Base-by-base conservation (phyloP, 495 filamentous ascomycete genomes). In the Penicillium robsamsonii region DNA sequence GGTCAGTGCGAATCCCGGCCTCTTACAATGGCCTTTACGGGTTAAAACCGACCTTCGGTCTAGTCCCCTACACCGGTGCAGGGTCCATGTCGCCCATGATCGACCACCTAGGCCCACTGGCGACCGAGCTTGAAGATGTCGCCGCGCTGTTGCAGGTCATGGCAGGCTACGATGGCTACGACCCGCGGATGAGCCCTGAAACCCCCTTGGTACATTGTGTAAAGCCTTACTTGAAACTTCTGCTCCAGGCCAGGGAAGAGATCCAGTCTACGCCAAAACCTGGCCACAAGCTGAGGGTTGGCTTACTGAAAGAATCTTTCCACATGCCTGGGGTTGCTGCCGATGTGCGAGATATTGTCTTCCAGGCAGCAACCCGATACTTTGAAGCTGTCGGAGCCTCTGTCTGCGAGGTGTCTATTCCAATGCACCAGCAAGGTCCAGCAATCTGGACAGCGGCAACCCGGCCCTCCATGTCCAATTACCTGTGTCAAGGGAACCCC, bases 81-180 rank as follows among this genome's bases (percentile, higher is more conserved):
- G 54, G 72, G 0, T 62, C 70, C 7, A 40, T 75, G 3, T 64
- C 74, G 53, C 68, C 77, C 1, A 74, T 73, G 38, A 65, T 79
- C 37, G 78, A 81, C 55, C 77, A 79, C 53, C 56, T 63, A n/a
- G 79, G 79, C 0, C 79, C 79, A 0, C 77, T 86, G 66, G 67
- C 81, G 1, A 66, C 58, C 20, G 79, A 55, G 3, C 70, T 81
- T 5, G 66, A 75, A 17, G 83, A 86, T 37, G 75, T 74, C 57
- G 83, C 83, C 0, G 42, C 73, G 22, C 64, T 82, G 24, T 71
- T 86, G 6, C 66, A 82, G 42, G 77, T 70, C 0, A 76, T 84
- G 50, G 75, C 78, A 4, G 83, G 81, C 0, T 74, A 73, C 17
- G 83, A 86, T 50, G 78, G 78, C 12, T 72, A 81, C 43, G 83